Evolutionary conservation across 1,284 basidiomycete genomes (phyloP), one percentile per base, ranked within the genome.

Genomic region (Ustilago sp.): DNA sequence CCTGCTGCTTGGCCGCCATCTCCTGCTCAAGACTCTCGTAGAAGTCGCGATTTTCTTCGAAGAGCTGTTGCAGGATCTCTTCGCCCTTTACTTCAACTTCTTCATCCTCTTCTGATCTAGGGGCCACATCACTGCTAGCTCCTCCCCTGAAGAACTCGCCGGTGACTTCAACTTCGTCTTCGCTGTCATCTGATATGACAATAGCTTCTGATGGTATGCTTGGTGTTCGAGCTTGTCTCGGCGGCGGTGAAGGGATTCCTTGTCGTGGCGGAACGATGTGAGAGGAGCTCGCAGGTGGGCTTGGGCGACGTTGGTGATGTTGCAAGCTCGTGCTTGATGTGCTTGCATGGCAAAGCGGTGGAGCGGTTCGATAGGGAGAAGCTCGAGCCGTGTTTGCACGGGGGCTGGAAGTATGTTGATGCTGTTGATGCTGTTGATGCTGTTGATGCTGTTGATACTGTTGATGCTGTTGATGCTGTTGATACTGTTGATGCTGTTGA

Each of bases 151-250:
- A 34, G 17, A 8, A 23, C 3, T 47, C 59, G 56, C 38, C 36
- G 38, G n/a, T n/a, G 34, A 48, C n/a, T n/a, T 66, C 60, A 9
- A 52, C 39, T 3, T 60, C 51, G 5, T 67, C 43, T 23, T 69
- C 68, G 53, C 55, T 59, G 38, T 75, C 73, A 1, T 68, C 70
- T 0, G 73, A 75, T 11, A 75, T n/a, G 23, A 64, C 54, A 19
- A 75, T 75, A 23, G 70, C 59, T 15, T 75, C 73, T 15, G 67
- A 50, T 7, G 63, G 52, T 0, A 54, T 13, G 39, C 28, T 52
- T 3, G 54, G 39, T 1, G 43, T 23, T 17, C 12, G 39, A 1
- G 19, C 19, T 4, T 57, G 45, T n/a, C 19, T 45, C 5, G 56
- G 17, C 0, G 58, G 9, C 0, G 56, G 15, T 0, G 38, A 51